Conservation (phyloP, 2,329 filamentous ascomycete species). For the Polychaeton citri region DNA sequence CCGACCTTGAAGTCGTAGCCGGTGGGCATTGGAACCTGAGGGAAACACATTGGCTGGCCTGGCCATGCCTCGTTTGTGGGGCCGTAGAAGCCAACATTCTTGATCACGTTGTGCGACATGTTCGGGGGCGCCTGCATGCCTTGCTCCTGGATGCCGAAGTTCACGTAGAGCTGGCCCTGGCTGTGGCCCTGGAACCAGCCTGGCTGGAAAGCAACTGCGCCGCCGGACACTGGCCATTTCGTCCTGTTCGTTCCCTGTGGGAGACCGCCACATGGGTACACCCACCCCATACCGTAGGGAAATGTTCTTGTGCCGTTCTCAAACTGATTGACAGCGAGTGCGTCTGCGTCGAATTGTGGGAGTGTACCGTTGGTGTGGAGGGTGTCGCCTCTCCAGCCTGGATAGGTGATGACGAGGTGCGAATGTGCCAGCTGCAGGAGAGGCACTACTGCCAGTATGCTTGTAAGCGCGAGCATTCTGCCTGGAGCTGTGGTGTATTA, state of each 20-base stretch:
- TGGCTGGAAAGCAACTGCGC: conserved; percentile 79
- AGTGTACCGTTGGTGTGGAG: conserved; percentile 57
- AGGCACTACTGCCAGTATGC: neutral
- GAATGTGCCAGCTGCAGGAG: conserved; percentile 14
- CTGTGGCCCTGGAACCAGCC: conserved; percentile 91
- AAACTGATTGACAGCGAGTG: conserved; percentile 32
- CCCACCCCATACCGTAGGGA: conserved; percentile 90
- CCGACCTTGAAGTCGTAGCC: conserved; percentile 60
- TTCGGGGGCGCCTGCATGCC: conserved; percentile 52
- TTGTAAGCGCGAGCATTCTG: no score
- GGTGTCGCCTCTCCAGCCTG: conserved; percentile 78
- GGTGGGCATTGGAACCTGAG: conserved; percentile 71
- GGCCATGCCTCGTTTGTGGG: conserved; percentile 67
- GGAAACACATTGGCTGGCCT: conserved; percentile 67
- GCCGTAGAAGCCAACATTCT: conserved; percentile 70
- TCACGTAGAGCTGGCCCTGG: conserved; percentile 75
- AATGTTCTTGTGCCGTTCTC: conserved; percentile 39
- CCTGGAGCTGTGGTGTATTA: no score
- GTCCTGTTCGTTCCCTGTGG: conserved; percentile 67
- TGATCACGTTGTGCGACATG: conserved; percentile 73
- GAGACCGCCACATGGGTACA: conserved; percentile 86
- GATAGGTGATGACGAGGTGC: conserved; percentile 79
- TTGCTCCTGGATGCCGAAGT: conserved; percentile 57
- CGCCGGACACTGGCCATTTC: conserved; percentile 74
- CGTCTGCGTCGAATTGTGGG: conserved; percentile 23